Percentiles rank a stretch among this genome's conserved stretches.
These are phyloP conservation scores for Naganishia friedmannii DNA, from an alignment of 768 basidiomycete genomes.

Conservation along the genomic window DNA sequence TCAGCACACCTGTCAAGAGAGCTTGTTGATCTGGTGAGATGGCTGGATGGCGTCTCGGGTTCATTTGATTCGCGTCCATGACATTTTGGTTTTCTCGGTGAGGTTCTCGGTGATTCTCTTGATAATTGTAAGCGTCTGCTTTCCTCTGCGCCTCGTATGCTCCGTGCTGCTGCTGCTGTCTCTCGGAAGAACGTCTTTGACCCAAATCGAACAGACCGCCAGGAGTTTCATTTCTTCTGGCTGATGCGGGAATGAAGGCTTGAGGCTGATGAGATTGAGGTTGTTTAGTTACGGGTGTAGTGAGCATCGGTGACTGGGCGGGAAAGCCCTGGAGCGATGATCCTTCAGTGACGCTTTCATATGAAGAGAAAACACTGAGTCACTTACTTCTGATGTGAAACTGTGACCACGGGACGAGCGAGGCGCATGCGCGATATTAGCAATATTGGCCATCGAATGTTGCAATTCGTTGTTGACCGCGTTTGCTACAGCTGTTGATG, in stretches of 20 bases:
- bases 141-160: not conserved
- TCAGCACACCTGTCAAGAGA: conserved; percentile 4
- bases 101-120: not conserved
- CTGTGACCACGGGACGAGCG: not conserved
- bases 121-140: not conserved
- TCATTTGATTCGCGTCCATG: not conserved
- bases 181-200: not conserved
- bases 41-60: not conserved
- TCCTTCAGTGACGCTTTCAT: not conserved
- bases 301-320: not conserved
- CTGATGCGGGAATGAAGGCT: conserved; percentile 21
- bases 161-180: not conserved
- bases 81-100: not conserved
- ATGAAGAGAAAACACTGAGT: not conserved
- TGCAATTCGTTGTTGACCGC: conserved; percentile 25
- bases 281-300: not conserved
- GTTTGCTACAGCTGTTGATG: conserved; percentile 6
- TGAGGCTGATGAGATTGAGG: conserved; percentile 25
- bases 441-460: conserved; percentile 17
- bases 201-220: not conserved
- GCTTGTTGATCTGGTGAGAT: conserved; percentile 16
- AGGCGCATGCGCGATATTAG: not conserved
- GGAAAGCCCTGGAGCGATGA: not conserved
- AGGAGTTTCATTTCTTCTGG: not conserved
- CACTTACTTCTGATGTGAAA: not conserved